phyloP scores from a whole-genome alignment of 2,329 filamentous ascomycete species.

The Ophiocordyceps robertsii region DNA sequence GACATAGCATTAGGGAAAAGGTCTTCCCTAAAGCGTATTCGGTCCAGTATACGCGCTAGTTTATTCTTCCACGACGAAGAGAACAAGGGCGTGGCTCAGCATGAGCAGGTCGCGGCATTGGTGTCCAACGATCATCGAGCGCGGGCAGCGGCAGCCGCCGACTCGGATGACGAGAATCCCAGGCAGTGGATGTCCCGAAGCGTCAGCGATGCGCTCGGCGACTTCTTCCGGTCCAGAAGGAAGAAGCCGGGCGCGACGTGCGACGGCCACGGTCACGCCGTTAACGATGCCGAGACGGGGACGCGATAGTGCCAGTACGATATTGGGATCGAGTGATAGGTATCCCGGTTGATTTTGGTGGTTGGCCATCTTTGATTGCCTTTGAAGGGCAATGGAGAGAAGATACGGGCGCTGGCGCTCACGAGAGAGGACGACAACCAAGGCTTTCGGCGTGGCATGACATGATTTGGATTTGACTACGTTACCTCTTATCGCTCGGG shows the following conservation, averaged over 20 bases:
- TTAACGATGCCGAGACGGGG: not conserved
- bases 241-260: conserved; percentile 15
- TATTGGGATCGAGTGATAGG: too few species aligned
- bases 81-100: conserved; percentile 13
- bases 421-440: too few species aligned
- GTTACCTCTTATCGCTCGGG: too few species aligned
- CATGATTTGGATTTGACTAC: too few species aligned
- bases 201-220: conserved; percentile 26
- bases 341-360: too few species aligned
- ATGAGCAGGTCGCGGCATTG: conserved; percentile 7
- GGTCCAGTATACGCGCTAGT: conserved; percentile 38
- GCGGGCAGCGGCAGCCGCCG: conserved; percentile 7
- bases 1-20: conserved; percentile 24
- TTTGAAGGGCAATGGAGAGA: too few species aligned
- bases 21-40: conserved; percentile 31
- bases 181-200: conserved; percentile 21
- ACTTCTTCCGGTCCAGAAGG: conserved; percentile 22
- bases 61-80: conserved; percentile 37
- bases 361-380: too few species aligned
- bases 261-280: not conserved
- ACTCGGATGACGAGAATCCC: conserved; percentile 6
- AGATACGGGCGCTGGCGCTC: too few species aligned
- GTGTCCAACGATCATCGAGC: conserved; percentile 14
- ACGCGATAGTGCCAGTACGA: not conserved
- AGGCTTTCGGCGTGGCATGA: too few species aligned